A percentile compares a stretch with the other conserved stretches of the same genome.
Conservation (phyloP, 1,284 basidiomycete species). For the Apiotrichum gracile region DNA sequence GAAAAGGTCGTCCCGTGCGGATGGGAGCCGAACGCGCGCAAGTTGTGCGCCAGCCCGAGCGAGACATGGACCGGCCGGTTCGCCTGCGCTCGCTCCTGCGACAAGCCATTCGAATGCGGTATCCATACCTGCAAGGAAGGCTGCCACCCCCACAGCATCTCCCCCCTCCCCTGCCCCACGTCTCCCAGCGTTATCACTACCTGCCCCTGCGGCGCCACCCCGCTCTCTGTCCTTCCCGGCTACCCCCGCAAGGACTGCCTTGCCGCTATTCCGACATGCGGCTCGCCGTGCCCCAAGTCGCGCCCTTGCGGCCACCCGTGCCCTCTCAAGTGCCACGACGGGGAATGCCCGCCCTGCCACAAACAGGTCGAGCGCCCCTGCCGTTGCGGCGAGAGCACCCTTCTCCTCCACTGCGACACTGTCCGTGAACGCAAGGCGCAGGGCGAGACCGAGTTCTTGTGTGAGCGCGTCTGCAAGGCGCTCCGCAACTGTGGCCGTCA, state of each 20-base stretch:
- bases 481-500: slow-evolving; percentile 72
- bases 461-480: slow-evolving; percentile 67
- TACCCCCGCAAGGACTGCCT: slow-evolving; percentile 58
- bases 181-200: slow-evolving; percentile 62
- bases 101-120: slow-evolving; percentile 67
- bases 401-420: slow-evolving; percentile 52
- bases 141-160: slow-evolving; percentile 63
- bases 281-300: slow-evolving; percentile 60
- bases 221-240: slow-evolving; percentile 49
- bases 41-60: slow-evolving; percentile 28
- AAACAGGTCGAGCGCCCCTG: slow-evolving; percentile 65
- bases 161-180: slow-evolving; percentile 61
- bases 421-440: slow-evolving; percentile 41
- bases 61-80: slow-evolving; percentile 64
- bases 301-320: slow-evolving; percentile 67
- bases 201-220: slow-evolving; percentile 74
- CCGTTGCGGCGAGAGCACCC: slow-evolving; percentile 65
- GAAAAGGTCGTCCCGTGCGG: slow-evolving; percentile 61
- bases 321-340: slow-evolving; percentile 52
- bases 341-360: slow-evolving; percentile 65
- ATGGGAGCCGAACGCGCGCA: slow-evolving; percentile 48
- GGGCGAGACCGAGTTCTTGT: slow-evolving; percentile 58
- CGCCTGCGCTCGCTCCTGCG: slow-evolving; percentile 60
- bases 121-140: slow-evolving; percentile 61
- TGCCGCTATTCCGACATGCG: slow-evolving; percentile 72